phyloP scores from a whole-genome alignment of 805 yeast species.

The Saccharomycopsis guyanensis region DNA sequence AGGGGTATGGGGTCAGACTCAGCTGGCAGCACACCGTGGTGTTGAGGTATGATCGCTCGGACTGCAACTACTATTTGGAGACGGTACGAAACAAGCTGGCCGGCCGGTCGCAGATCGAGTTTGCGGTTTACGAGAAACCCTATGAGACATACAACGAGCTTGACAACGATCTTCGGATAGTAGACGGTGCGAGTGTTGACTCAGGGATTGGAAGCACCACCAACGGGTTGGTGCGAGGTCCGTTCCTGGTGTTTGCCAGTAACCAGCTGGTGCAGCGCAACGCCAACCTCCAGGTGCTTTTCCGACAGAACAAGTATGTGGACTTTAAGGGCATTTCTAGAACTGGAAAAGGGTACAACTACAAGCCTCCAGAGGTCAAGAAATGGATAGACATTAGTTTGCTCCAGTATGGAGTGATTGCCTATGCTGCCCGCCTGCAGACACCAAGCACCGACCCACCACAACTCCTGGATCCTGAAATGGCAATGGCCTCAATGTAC shows the following conservation, averaged over 20 bases:
- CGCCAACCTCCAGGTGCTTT: neutral
- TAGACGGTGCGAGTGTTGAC: neutral
- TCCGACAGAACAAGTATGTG: neutral
- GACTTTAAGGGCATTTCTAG: neutral
- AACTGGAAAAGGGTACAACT: neutral
- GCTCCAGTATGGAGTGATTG: neutral
- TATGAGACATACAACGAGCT: slow-evolving; percentile 6
- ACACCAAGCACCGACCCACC: no score
- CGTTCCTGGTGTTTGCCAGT: slow-evolving; percentile 13
- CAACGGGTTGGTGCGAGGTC: slow-evolving; percentile 3
- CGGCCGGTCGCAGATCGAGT: slow-evolving; percentile 4
- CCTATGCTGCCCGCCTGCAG: neutral
- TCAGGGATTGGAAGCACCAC: slow-evolving; percentile 1
- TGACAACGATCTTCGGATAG: slow-evolving; percentile 4
- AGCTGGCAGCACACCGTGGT: slow-evolving; percentile 9
- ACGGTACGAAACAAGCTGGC: neutral
- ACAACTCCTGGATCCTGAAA: neutral
- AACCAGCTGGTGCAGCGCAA: neutral
- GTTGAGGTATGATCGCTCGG: neutral
- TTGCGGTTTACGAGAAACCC: neutral
- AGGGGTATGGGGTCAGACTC: slow-evolving; percentile 11
- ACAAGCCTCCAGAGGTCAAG: neutral
- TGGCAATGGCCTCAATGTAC: neutral
- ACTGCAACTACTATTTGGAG: neutral
- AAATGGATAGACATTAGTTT: neutral